These are phyloP conservation scores for Diaporthe vaccinii DNA, from an alignment of 2,329 filamentous ascomycete genomes.

Conservation along the genomic window DNA sequence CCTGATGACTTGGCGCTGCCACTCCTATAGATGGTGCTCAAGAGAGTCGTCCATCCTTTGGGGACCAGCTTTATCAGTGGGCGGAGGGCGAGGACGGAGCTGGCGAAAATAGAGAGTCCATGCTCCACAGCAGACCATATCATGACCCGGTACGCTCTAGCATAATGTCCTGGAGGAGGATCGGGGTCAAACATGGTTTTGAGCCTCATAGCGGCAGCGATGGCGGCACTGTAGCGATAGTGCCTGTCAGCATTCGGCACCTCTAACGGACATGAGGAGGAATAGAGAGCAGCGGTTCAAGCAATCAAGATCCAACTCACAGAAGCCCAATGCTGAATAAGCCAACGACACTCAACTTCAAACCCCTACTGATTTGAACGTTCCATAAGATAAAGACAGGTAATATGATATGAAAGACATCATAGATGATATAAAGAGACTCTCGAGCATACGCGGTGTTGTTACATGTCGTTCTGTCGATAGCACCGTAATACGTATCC, in stretches of 20 bases:
- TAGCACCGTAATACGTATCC: not conserved
- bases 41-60: not conserved
- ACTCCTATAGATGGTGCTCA: not conserved
- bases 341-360: slow-evolving; percentile 31
- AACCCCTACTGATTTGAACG: slow-evolving; percentile 1
- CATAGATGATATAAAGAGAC: slow-evolving; percentile 34
- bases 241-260: not conserved
- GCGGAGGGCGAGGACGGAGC: slow-evolving; percentile 36
- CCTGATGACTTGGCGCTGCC: not conserved
- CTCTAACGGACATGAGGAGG: too few relatives aligned
- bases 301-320: slow-evolving; percentile 8
- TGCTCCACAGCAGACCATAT: slow-evolving; percentile 37
- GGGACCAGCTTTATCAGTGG: slow-evolving; percentile 31
- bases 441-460: slow-evolving; percentile 31
- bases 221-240: slow-evolving; percentile 7
- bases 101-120: slow-evolving; percentile 37
- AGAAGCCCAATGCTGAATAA: slow-evolving; percentile 36
- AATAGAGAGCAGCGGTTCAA: too few relatives aligned
- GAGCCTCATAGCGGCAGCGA: slow-evolving; percentile 36
- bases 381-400: slow-evolving; percentile 36
- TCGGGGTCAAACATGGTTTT: not conserved
- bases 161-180: not conserved
- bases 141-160: slow-evolving; percentile 8
- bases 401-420: slow-evolving; percentile 28
- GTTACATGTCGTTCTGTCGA: not conserved